phyloP scores from a whole-genome alignment of 108 stramenopile species.

The Schizochytrium sp. region DNA sequence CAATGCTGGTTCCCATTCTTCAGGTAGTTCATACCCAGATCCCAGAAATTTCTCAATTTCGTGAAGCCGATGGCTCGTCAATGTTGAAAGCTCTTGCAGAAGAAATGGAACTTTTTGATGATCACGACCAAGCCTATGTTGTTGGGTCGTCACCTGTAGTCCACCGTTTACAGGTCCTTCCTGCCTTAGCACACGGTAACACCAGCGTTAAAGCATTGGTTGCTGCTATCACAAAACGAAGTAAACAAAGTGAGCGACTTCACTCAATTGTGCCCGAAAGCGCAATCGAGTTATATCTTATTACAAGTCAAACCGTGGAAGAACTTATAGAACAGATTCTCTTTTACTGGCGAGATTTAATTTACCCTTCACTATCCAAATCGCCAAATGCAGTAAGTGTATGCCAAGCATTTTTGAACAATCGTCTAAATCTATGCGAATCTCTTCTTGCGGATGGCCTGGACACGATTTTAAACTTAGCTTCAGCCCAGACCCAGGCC shows the following conservation, averaged over 20 bases:
- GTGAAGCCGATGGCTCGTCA: slow-evolving; percentile 34
- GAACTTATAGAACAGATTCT: neutral
- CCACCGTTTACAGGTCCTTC: slow-evolving; percentile 2
- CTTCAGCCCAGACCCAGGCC: neutral
- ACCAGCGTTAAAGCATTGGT: neutral
- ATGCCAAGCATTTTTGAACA: slow-evolving; percentile 25
- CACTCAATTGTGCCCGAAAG: neutral
- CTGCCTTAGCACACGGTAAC: neutral
- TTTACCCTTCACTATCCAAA: slow-evolving; percentile 47
- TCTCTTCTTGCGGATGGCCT: neutral
- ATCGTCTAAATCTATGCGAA: neutral
- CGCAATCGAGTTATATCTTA: neutral
- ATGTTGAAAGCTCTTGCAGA: slow-evolving; percentile 39
- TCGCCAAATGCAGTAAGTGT: slow-evolving; percentile 10
- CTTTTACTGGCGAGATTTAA: slow-evolving; percentile 36
- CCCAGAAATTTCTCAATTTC: neutral
- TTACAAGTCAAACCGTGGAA: neutral
- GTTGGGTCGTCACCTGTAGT: slow-evolving; percentile 13
- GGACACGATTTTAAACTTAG: neutral
- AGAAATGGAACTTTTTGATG: slow-evolving; percentile 32
- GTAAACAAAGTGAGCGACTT: neutral
- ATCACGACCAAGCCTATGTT: slow-evolving; percentile 24
- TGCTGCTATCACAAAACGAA: neutral
- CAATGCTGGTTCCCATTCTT: neutral
- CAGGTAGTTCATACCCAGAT: neutral